phyloP scores from a whole-genome alignment of 768 basidiomycete genomes.

The Antrodiella citrinella region DNA sequence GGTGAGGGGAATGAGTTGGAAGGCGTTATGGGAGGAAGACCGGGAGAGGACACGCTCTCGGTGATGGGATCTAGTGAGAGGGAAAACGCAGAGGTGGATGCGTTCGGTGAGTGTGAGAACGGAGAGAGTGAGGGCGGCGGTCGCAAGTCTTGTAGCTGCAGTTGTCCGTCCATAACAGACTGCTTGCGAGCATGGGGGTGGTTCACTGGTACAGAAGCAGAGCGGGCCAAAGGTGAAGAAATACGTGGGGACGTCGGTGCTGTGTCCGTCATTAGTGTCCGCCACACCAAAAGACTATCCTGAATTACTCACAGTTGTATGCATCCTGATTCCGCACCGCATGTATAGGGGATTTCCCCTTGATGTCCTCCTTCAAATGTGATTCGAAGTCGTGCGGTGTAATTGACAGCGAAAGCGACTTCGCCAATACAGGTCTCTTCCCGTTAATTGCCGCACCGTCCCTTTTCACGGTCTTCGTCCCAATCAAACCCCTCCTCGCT shows the following conservation, averaged over 20 bases:
- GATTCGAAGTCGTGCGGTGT: constrained; percentile 35
- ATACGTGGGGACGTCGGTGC: constrained; percentile 12
- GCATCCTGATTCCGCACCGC: background rate
- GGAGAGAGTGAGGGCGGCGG: constrained; percentile 13
- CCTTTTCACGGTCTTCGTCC: constrained; percentile 27
- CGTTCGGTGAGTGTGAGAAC: constrained; percentile 17
- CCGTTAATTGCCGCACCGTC: constrained; percentile 21
- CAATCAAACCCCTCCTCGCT: constrained; percentile 48
- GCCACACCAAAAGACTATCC: background rate
- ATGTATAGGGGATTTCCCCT: constrained; percentile 12
- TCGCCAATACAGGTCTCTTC: constrained; percentile 33
- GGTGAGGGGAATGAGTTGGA: constrained; percentile 15
- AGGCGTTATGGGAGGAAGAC: constrained; percentile 21
- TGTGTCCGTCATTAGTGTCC: background rate
- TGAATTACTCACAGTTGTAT: background rate
- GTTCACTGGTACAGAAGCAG: constrained; percentile 38
- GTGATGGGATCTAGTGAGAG: constrained; percentile 28
- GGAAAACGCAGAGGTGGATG: constrained; percentile 25
- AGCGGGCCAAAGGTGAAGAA: constrained; percentile 36
- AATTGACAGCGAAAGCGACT: constrained; percentile 63
- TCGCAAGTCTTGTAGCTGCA: constrained; percentile 23
- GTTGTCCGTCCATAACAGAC: constrained; percentile 50
- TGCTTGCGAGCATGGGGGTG: constrained; percentile 77
- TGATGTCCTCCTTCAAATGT: constrained; percentile 3
- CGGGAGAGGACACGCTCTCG: constrained; percentile 18